Conservation (phyloP, 257 asterid genomes). For the Fraxinus excelsior region DNA sequence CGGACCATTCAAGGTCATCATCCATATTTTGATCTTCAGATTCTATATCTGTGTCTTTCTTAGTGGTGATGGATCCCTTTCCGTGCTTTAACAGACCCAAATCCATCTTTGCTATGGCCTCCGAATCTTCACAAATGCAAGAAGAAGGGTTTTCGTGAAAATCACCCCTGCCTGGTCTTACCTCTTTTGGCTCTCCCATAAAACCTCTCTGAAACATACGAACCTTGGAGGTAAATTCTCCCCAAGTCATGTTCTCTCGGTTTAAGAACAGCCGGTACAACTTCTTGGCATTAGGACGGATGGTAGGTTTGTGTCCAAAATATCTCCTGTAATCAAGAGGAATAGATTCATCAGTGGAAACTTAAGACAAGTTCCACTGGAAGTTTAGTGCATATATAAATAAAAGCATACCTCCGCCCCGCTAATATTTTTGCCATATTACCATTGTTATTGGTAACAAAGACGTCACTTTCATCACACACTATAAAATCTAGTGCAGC, state of each 20-base stretch:
- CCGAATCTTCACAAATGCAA: conserved; percentile 84
- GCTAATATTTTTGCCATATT: conserved; percentile 98
- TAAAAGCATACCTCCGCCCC: conserved; percentile 74
- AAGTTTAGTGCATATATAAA: neutral
- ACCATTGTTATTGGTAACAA: conserved; percentile 95
- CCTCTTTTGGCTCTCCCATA: conserved; percentile 94
- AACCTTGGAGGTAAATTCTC: conserved; percentile 59
- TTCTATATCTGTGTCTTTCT: conserved; percentile 35
- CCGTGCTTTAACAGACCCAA: conserved; percentile 35
- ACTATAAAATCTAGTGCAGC: conserved; percentile 96
- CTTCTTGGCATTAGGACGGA: conserved; percentile 94
- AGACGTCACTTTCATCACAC: conserved; percentile 94
- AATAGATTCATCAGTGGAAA: conserved; percentile 4
- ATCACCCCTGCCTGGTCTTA: conserved; percentile 92
- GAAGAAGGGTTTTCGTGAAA: conserved; percentile 94
- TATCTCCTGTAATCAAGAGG: conserved; percentile 71
- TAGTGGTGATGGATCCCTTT: conserved; percentile 32
- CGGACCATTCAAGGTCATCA: conserved; percentile 77
- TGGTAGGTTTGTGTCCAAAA: conserved; percentile 95
- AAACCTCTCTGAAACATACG: conserved; percentile 73
- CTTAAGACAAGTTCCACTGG: neutral
- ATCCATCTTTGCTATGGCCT: conserved; percentile 42
- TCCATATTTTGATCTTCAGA: conserved; percentile 44
- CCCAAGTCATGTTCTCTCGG: conserved; percentile 78
- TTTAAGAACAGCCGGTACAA: conserved; percentile 58